phyloP scores from a whole-genome alignment of 73 alveolate species.

The Paramecium bursaria region DNA sequence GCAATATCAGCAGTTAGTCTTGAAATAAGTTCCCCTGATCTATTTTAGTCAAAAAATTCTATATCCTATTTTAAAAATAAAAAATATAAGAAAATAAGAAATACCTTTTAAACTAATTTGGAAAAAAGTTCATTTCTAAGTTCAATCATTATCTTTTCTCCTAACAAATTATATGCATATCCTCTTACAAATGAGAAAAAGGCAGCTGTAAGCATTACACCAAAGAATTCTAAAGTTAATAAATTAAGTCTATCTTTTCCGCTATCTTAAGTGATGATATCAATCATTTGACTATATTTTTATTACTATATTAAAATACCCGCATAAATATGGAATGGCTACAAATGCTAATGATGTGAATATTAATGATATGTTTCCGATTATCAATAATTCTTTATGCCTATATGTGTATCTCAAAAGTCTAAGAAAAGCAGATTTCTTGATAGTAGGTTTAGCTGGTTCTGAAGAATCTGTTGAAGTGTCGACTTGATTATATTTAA shows the following conservation, averaged over 20 bases:
- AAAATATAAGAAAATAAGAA: no score
- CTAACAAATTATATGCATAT: conserved; percentile 45
- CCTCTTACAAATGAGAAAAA: conserved; percentile 61
- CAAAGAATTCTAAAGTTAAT: conserved; percentile 24
- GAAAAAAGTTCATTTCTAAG: conserved; percentile 60
- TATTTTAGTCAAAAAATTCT: conserved; percentile 52
- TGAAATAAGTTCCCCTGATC: conserved; percentile 60
- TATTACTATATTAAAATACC: neutral
- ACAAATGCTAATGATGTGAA: conserved; percentile 49
- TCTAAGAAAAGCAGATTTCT: conserved; percentile 14
- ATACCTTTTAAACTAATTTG: conserved; percentile 36
- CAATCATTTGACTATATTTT: conserved; percentile 16
- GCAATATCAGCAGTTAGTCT: conserved; percentile 62
- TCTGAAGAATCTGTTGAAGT: no score
- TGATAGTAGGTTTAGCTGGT: no score
- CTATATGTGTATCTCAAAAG: conserved; percentile 30
- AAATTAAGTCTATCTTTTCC: neutral
- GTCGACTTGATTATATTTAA: no score
- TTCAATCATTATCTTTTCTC: conserved; percentile 54
- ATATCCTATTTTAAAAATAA: no score
- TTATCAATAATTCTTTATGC: conserved; percentile 26
- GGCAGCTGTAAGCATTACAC: conserved; percentile 9
- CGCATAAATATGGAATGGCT: conserved; percentile 60
- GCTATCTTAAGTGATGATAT: neutral
- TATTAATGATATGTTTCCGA: conserved; percentile 54